Evolutionary conservation across 2,329 filamentous ascomycete species (phyloP).

Genomic region (Biscogniauxia marginata): DNA sequence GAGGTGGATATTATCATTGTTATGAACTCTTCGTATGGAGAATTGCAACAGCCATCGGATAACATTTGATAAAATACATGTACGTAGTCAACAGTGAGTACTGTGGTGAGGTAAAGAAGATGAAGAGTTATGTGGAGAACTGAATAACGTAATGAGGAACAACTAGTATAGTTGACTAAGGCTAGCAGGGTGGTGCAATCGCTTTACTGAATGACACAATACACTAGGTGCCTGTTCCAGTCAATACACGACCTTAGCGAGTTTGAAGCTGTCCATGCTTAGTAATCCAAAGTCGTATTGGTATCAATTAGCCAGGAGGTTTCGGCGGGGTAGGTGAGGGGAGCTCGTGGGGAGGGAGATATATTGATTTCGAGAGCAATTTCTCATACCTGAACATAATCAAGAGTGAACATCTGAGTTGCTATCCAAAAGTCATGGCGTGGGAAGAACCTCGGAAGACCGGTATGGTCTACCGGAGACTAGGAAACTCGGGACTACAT

Average conservation of each 20-base stretch:
- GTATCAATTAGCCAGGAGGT: not conserved
- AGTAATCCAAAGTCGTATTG: not conserved
- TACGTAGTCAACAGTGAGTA: no score
- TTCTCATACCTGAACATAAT: not conserved
- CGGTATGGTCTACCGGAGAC: slow-evolving; percentile 12
- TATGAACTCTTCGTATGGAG: no score
- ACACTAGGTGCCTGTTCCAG: not conserved
- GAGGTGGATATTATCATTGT: no score
- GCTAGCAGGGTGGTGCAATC: not conserved
- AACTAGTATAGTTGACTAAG: not conserved
- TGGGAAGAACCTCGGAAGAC: slow-evolving; percentile 14
- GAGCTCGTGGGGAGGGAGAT: not conserved
- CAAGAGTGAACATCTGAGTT: not conserved
- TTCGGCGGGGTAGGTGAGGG: not conserved
- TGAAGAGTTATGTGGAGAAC: not conserved
- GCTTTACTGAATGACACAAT: not conserved
- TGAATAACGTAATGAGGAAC: not conserved
- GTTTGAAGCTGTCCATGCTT: not conserved
- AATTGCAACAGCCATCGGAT: no score
- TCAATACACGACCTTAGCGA: not conserved
- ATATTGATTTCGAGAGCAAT: not conserved
- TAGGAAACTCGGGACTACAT: slow-evolving; percentile 21
- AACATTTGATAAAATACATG: no score
- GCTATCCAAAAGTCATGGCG: slow-evolving; percentile 12
- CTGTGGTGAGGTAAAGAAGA: no score